Conservation (phyloP, 768 basidiomycete species). For the Pulveroboletus ravenelii region DNA sequence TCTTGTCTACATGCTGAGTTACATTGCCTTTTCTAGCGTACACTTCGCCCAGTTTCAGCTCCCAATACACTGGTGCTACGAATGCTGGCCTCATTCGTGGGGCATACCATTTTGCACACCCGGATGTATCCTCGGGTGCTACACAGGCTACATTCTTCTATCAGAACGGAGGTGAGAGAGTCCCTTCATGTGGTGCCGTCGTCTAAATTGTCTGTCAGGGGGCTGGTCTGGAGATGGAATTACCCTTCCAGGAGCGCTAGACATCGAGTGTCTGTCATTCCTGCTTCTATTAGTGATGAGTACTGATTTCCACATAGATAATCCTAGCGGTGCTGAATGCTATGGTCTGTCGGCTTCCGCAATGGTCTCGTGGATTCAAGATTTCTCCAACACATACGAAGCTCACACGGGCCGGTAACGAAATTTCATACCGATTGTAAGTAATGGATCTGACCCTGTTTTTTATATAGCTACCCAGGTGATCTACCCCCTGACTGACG, state of each 20-base stretch:
- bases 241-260: slow-evolving; percentile 61
- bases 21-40: slow-evolving; percentile 13
- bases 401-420: slow-evolving; percentile 42
- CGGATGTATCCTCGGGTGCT: slow-evolving; percentile 49
- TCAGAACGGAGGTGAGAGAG: slow-evolving; percentile 44
- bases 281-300: not conserved
- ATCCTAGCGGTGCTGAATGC: slow-evolving; percentile 48
- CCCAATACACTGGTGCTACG: slow-evolving; percentile 54
- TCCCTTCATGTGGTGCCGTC: not conserved
- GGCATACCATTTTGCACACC: slow-evolving; percentile 57
- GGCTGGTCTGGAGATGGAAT: slow-evolving; percentile 53
- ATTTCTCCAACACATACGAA: slow-evolving; percentile 60
- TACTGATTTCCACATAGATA: slow-evolving; percentile 35
- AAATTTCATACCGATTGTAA: not conserved
- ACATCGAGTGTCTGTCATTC: slow-evolving; percentile 50
- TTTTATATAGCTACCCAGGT: slow-evolving; percentile 38
- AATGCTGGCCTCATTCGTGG: slow-evolving; percentile 55
- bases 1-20: not conserved
- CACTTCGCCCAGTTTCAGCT: slow-evolving; percentile 30
- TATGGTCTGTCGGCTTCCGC: slow-evolving; percentile 47
- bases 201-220: slow-evolving; percentile 26
- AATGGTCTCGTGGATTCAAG: slow-evolving; percentile 62
- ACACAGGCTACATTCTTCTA: slow-evolving; percentile 58
- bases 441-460: not conserved
- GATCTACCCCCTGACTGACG: not conserved